A percentile compares a stretch with the other conserved stretches of the same genome.
phyloP scores from a whole-genome alignment of 108 stramenopile species.

The Nannochloropsis salina region DNA sequence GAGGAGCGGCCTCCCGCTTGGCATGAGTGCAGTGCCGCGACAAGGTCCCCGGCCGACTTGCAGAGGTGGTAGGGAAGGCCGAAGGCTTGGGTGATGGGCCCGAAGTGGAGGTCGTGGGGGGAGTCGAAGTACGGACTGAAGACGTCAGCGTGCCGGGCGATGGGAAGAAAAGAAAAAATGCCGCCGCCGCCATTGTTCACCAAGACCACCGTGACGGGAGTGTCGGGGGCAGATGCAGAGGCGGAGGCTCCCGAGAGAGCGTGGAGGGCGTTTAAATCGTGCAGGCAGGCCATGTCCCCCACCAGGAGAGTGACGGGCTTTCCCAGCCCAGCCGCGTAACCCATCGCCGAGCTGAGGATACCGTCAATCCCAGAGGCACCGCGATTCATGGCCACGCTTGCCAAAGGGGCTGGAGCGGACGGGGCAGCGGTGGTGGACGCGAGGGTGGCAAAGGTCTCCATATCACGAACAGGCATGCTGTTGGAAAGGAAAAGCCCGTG shows the following conservation, averaged over 20 bases:
- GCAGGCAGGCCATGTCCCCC: constrained; percentile 77
- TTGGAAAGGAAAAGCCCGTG: constrained; percentile 71
- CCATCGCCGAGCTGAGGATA: constrained; percentile 72
- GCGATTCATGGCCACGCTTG: constrained; percentile 60
- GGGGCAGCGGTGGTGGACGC: constrained; percentile 37
- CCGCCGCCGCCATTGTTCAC: constrained; percentile 88
- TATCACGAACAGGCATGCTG: constrained; percentile 85
- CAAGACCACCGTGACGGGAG: constrained; percentile 42
- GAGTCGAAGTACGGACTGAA: constrained; percentile 85
- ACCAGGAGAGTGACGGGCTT: constrained; percentile 67
- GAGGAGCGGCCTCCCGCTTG: background rate
- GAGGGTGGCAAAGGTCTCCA: constrained; percentile 70
- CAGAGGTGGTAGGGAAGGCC: constrained; percentile 22
- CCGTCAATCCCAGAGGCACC: constrained; percentile 92
- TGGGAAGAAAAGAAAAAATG: constrained; percentile 88
- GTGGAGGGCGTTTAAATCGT: constrained; percentile 78
- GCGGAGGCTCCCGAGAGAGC: constrained; percentile 46
- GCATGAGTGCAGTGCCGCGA: background rate
- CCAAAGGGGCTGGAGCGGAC: background rate
- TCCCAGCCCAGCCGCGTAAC: constrained; percentile 62
- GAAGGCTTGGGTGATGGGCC: constrained; percentile 29
- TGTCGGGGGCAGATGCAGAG: constrained; percentile 23
- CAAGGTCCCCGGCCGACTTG: constrained; percentile 1
- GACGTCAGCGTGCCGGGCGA: constrained; percentile 71
- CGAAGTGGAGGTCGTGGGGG: constrained; percentile 55